Evolutionary conservation across 345 rosid genomes (phyloP).

Genomic region (Syzygium aromaticum): DNA sequence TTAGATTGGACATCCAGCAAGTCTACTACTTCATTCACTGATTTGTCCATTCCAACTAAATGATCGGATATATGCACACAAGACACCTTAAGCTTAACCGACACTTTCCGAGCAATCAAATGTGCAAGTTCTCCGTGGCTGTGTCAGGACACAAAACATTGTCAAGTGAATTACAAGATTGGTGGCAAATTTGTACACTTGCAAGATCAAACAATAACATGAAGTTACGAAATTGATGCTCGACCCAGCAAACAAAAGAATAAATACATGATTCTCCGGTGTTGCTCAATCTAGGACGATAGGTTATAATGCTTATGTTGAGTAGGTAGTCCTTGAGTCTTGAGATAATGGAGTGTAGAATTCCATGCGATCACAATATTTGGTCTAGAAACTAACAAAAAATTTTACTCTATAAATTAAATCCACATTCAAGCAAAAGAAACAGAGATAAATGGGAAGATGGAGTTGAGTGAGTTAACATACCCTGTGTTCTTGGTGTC

Average conservation of each 20-base stretch:
- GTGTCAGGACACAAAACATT: neutral
- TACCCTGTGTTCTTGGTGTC: too few relatives aligned
- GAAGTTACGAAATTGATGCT: too few relatives aligned
- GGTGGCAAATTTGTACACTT: too few relatives aligned
- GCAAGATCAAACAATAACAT: too few relatives aligned
- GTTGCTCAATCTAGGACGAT: neutral
- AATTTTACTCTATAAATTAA: neutral
- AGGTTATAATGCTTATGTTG: too few relatives aligned
- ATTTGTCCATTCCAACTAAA: neutral
- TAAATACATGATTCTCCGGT: too few relatives aligned
- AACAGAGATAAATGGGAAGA: too few relatives aligned
- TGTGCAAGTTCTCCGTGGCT: neutral
- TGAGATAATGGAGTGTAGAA: neutral
- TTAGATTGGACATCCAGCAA: rapidly evolving
- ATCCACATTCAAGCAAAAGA: too few relatives aligned
- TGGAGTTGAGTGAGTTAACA: too few relatives aligned
- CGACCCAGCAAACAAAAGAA: too few relatives aligned
- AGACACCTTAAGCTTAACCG: neutral
- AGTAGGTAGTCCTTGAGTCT: neutral
- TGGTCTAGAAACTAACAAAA: neutral
- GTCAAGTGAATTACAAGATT: too few relatives aligned
- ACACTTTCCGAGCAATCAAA: neutral
- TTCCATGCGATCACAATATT: rapidly evolving
- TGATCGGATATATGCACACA: too few relatives aligned
- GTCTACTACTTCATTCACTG: neutral